Percentiles rank a stretch among this genome's conserved stretches.
These are phyloP conservation scores for Miscanthus lutarioriparius DNA, from an alignment of 176 grass and related monocot genomes.

Conservation along the genomic window DNA sequence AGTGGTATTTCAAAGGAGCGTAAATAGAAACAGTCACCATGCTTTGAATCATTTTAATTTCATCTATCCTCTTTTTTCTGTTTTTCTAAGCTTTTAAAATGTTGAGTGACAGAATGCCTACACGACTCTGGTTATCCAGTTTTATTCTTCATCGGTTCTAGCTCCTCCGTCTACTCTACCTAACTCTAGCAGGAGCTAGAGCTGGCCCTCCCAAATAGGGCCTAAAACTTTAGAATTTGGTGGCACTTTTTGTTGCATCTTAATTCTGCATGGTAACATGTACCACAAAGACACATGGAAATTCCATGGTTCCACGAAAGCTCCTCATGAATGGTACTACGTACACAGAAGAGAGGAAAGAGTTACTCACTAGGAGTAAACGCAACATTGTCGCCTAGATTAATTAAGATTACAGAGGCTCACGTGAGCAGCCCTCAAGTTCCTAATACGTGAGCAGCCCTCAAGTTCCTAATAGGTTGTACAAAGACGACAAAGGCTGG, in stretches of 20 bases:
- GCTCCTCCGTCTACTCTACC: background rate
- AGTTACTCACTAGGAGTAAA: background rate
- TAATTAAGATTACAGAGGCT: background rate
- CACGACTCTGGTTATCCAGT: background rate
- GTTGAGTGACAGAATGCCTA: background rate
- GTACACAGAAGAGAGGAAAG: slow-evolving; percentile 22
- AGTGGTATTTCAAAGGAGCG: background rate
- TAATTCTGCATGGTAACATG: background rate
- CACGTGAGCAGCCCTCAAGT: slow-evolving; percentile 7
- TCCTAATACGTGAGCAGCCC: slow-evolving; percentile 18
- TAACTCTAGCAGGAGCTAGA: background rate
- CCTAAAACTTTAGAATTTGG: background rate
- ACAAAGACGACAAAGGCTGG: slow-evolving; percentile 10
- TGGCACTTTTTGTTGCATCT: background rate
- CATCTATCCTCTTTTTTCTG: background rate
- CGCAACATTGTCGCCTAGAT: background rate
- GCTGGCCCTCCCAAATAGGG: background rate
- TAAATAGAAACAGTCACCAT: background rate
- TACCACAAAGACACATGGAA: background rate
- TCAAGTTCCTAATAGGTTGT: slow-evolving; percentile 28
- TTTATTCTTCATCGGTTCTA: background rate
- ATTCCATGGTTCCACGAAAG: background rate
- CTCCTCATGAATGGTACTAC: background rate
- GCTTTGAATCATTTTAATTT: background rate
- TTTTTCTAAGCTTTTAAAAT: background rate